These are phyloP conservation scores for Penicillium occitanis DNA, from an alignment of 2,329 filamentous ascomycete genomes.

Conservation along the genomic window DNA sequence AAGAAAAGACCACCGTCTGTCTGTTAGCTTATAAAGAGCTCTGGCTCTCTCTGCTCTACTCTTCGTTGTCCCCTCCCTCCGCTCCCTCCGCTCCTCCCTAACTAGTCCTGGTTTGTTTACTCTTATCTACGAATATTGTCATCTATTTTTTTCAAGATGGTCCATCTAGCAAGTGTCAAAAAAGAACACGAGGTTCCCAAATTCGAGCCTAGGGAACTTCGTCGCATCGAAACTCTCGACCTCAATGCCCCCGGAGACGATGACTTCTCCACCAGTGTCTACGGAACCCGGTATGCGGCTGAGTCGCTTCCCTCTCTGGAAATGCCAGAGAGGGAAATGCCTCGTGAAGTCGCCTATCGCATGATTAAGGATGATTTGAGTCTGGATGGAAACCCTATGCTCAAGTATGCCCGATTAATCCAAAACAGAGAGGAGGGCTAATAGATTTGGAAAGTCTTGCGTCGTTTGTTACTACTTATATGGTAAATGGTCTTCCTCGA, in stretches of 20 bases:
- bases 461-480: constrained; percentile 93
- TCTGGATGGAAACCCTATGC: constrained; percentile 85
- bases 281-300: constrained; percentile 80
- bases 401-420: constrained; percentile 46
- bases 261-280: constrained; percentile 72
- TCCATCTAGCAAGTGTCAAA: constrained; percentile 43
- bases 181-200: constrained; percentile 39
- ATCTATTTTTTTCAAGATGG: constrained; percentile 34
- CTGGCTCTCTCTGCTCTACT: background rate
- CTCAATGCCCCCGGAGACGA: constrained; percentile 48
- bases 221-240: constrained; percentile 48
- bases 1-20: background rate
- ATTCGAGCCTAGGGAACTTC: constrained; percentile 34
- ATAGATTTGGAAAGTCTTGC: constrained; percentile 61
- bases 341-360: constrained; percentile 85
- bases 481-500: constrained; percentile 58
- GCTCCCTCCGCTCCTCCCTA: no score
- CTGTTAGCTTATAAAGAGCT: background rate
- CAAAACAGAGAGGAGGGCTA: background rate
- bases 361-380: constrained; percentile 96
- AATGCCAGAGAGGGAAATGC: constrained; percentile 91
- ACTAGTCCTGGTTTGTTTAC: background rate
- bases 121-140: background rate
- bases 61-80: background rate
- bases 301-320: constrained; percentile 76